Evolutionary conservation across 345 rosid genomes (phyloP).

Genomic region (Abelmoschus esculentus): DNA sequence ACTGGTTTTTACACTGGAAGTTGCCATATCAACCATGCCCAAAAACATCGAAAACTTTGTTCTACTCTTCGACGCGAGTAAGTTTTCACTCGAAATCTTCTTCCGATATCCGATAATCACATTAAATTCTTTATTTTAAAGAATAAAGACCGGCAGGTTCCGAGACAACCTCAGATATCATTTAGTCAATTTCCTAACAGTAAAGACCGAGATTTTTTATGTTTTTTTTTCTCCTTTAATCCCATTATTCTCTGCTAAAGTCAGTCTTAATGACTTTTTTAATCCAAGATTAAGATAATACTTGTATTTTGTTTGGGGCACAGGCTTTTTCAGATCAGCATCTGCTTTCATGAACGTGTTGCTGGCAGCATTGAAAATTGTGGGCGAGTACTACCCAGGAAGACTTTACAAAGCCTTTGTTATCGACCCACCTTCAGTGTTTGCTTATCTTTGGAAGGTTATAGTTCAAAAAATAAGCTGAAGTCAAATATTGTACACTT

Average conservation of each 20-base stretch:
- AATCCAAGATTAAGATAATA: not conserved
- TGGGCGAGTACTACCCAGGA: conserved; percentile 76
- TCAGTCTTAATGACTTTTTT: not conserved
- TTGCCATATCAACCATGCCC: conserved; percentile 73
- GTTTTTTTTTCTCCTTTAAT: not conserved
- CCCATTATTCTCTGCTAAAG: conserved; percentile 8
- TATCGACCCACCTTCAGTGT: conserved; percentile 90
- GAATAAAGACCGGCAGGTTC: conserved; percentile 21
- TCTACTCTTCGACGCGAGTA: conserved; percentile 88
- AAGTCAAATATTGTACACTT: not conserved
- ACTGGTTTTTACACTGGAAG: conserved; percentile 82
- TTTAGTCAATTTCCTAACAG: too few species aligned
- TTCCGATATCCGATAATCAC: too few species aligned
- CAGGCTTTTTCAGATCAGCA: conserved; percentile 97
- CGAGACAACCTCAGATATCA: conserved; percentile 18
- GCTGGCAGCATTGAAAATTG: conserved; percentile 65
- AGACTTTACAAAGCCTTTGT: conserved; percentile 73
- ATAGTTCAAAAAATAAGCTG: conserved; percentile 12
- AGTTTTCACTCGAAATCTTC: conserved; percentile 18
- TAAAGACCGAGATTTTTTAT: too few species aligned
- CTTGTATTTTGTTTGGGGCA: not conserved
- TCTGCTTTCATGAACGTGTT: conserved; percentile 74
- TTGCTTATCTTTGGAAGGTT: conserved; percentile 95
- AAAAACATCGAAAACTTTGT: conserved; percentile 65
- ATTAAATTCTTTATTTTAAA: too few species aligned